Conservation (phyloP, 768 basidiomycete species). For the Kwoniella mangroviensis region DNA sequence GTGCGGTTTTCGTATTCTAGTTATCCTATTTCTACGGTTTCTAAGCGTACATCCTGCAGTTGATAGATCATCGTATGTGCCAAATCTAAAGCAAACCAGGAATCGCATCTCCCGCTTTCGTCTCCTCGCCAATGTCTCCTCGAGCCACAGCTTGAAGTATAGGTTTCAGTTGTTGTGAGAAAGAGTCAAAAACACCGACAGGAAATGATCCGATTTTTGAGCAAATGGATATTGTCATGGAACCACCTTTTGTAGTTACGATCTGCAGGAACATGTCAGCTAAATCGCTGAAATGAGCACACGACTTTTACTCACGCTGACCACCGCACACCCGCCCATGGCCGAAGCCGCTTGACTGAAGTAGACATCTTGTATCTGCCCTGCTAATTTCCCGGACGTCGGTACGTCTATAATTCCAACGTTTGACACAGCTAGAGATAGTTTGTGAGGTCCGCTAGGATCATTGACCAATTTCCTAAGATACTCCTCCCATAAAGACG, state of each 20-base stretch:
- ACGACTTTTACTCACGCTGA: constrained; percentile 11
- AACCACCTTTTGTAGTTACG: constrained; percentile 9
- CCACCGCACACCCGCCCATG: constrained; percentile 19
- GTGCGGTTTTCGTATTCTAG: no score
- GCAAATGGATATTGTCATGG: constrained; percentile 6
- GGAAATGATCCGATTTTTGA: constrained; percentile 17
- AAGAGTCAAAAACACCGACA: constrained; percentile 10
- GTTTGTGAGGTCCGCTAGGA: constrained; percentile 14
- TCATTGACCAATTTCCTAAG: constrained; percentile 4
- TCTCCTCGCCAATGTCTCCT: constrained; percentile 17
- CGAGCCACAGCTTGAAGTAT: constrained; percentile 9
- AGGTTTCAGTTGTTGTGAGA: constrained; percentile 6
- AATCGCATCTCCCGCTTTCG: not conserved
- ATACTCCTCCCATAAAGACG: constrained; percentile 20
- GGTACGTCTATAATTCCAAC: constrained; percentile 20
- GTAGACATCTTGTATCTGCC: constrained; percentile 13
- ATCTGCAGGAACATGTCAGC: constrained; percentile 7
- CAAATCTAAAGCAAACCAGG: not conserved
- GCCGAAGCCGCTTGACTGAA: constrained; percentile 19
- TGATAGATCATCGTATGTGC: no score
- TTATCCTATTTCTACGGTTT: no score
- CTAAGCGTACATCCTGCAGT: no score
- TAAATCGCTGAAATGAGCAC: not conserved
- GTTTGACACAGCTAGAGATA: constrained; percentile 21
- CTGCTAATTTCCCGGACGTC: constrained; percentile 6